Base-by-base conservation (phyloP, 352 stramenopile genomes). In the Pythium rhizo-oryzae region DNA sequence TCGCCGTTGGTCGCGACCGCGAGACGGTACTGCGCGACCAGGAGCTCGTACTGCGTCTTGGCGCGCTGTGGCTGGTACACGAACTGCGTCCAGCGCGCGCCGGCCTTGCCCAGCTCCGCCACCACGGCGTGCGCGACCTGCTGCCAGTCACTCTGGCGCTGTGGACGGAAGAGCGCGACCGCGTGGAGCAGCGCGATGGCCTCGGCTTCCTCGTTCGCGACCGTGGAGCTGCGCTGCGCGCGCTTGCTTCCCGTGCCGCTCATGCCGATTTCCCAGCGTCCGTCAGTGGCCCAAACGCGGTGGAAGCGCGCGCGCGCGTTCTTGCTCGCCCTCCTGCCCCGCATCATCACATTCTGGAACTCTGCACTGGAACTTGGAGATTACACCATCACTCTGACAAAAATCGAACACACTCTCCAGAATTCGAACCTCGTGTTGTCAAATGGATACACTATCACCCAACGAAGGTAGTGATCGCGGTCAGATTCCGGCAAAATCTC, bases 81-180 rank as follows among this genome's bases (percentile, higher is more conserved):
- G 43, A 44, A 44, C 6, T 25, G 43, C 5, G 11, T 43, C 56
- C 56, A 62, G 33, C 56, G 56, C 8, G 13, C 3, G 2, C 9
- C 9, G 37, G 24, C 37, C 11, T 28, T 33, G 43, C 44, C 25
- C 15, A 44, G 25, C 30, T 55, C 16, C 18, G 57, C 57, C 7
- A 55, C 57, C 23, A 63, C 57, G 8, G 57, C 44, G 25, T 63
- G 25, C 19, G 57, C 44, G 18, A 63, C 57, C 19, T 55, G 44
- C 25, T 63, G 57, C 57, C 57, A 63, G 24, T 16, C 18, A 41
- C 56, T 41, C 13, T 58, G 28, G 7, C 13, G 28, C 16, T 53
- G 41, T 18, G 49, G 51, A 6, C 15, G 23, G 44, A 63, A 63
- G 16, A 51, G 19, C 39, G 56, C 39, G 56, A 62, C 56, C 1